Evolutionary conservation across 2,329 filamentous ascomycete species (phyloP).

Genomic region (Fusarium brachygibbosum): DNA sequence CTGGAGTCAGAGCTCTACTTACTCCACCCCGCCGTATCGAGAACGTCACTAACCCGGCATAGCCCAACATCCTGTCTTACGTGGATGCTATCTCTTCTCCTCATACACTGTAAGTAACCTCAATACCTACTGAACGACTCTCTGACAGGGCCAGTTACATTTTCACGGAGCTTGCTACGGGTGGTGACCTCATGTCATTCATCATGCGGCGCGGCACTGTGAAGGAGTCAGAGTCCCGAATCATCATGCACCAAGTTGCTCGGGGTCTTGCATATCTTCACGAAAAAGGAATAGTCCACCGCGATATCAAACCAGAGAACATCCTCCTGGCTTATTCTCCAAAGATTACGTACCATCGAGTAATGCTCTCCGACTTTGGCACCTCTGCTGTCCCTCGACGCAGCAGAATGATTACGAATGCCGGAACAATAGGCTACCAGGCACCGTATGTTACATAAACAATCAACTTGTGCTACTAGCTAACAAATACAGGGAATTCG

Average conservation of each 20-base stretch:
- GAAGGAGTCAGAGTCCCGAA: slow-evolving; percentile 58
- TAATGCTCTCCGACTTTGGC: slow-evolving; percentile 68
- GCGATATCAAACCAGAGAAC: slow-evolving; percentile 69
- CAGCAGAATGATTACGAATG: slow-evolving; percentile 59
- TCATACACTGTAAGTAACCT: slow-evolving; percentile 59
- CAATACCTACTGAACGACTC: neutral
- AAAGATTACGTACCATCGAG: slow-evolving; percentile 57
- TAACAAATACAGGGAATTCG: slow-evolving; percentile 57
- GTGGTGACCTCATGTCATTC: slow-evolving; percentile 68
- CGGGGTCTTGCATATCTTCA: slow-evolving; percentile 64
- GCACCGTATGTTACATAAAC: slow-evolving; percentile 59
- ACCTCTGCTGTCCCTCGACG: slow-evolving; percentile 59
- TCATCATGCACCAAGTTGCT: slow-evolving; percentile 64
- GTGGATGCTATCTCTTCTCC: slow-evolving; percentile 64
- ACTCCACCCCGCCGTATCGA: neutral
- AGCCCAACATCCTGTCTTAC: slow-evolving; percentile 69
- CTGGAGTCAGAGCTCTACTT: neutral
- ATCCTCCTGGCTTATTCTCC: slow-evolving; percentile 64
- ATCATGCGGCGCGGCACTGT: slow-evolving; percentile 55
- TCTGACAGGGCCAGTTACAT: slow-evolving; percentile 59
- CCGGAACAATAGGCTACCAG: slow-evolving; percentile 63
- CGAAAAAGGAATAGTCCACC: slow-evolving; percentile 63
- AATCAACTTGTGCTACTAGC: neutral
- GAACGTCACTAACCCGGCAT: slow-evolving; percentile 24
- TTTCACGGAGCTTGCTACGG: slow-evolving; percentile 69